These are phyloP conservation scores for Chamaecyparis obtusa DNA, from an alignment of 75 land plant genomes.

Conservation along the genomic window DNA sequence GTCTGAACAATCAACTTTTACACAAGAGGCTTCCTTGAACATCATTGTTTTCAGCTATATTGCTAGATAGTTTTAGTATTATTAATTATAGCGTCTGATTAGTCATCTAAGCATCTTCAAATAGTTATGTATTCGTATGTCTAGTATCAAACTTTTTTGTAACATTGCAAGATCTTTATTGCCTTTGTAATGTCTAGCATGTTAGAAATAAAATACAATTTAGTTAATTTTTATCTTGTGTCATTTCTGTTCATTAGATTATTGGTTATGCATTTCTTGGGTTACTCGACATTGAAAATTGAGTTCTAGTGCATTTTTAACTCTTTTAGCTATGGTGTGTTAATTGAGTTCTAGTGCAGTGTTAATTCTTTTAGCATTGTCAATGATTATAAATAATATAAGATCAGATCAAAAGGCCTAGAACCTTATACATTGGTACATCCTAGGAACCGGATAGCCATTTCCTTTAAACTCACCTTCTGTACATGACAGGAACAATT, in stretches of 20 bases:
- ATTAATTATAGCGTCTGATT: not conserved
- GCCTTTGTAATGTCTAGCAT: not conserved
- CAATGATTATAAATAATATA: no score
- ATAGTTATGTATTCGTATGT: not conserved
- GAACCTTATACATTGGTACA: no score
- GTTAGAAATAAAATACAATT: not conserved
- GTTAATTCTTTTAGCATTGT: no score
- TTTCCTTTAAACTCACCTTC: constrained; percentile 8
- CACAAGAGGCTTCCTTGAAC: not conserved
- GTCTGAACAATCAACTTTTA: not conserved
- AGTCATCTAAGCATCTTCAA: not conserved
- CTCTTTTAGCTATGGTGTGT: no score
- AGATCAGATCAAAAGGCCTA: no score
- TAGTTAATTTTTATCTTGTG: no score
- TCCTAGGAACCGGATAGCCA: no score
- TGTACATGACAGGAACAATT: constrained; percentile 16
- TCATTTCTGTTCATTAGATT: no score
- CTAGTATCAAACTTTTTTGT: not conserved
- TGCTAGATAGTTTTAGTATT: not conserved
- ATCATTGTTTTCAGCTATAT: not conserved
- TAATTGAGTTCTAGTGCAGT: no score
- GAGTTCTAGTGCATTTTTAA: no score
- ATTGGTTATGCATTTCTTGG: no score
- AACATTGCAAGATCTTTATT: not conserved
- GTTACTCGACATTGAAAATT: no score